Evolutionary conservation across 1,284 basidiomycete genomes (phyloP), one percentile per base, ranked within the genome.

Genomic region (Trametes pubescens): DNA sequence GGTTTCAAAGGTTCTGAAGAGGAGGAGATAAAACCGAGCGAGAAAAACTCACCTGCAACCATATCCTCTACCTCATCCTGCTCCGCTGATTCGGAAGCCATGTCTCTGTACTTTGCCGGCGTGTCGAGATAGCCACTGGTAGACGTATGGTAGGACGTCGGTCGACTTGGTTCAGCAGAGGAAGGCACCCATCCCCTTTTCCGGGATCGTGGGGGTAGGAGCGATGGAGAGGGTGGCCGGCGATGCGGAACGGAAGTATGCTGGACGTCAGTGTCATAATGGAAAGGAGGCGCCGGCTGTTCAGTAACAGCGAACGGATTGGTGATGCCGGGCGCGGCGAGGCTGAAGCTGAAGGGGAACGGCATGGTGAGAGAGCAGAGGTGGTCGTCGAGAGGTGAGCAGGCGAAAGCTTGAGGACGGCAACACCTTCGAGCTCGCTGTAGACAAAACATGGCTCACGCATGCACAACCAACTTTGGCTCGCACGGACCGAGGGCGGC

Each of bases 141-240:
- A 1, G 83, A 86, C 4, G 85, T 75, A 3, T 83, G 75, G 6
- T 81, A 83, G 26, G 86, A 79, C 35, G 82, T 74, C 2, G 87
- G 83, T 64, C 74, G 77, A 69, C 84, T 86, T 4, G 82, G 82
- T 66, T 86, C 86, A 58, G 83, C 79, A 59, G 80, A 79, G 0
- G 86, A 79, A 7, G 89, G 89, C 49, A 86, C 85, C 90, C 90
- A 92, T 55, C 87, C 88, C 72, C 90, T 79, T 75, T 92, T 92
- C 58, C 83, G 78, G 21, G 83, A 80, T 51, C 81, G 70, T 16
- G 82, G 83, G 34, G 72, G 68, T 21, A 69, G 60, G 21, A 74
- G 69, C 49, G 68, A 73, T 51, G 73, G 72, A 26, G 75, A 74
- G 18, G 72, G 72, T 9, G 69, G 69, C 37, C 71, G 73, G 53